phyloP scores from a whole-genome alignment of 805 yeast species.

The Lachancea mirantina region DNA sequence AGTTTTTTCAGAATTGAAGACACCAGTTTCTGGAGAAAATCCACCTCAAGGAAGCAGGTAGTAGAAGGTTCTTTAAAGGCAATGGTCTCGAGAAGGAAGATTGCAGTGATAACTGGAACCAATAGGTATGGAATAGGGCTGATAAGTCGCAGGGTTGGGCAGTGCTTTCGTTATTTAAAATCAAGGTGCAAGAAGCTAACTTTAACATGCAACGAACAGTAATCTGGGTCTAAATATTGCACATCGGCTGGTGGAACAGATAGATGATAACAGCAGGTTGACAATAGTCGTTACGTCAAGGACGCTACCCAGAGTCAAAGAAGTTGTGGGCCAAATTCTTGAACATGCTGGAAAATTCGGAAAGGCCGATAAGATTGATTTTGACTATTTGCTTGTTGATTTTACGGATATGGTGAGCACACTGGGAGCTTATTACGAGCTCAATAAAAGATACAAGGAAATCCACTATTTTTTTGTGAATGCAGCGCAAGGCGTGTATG shows the following conservation, averaged over 20 bases:
- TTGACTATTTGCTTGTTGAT: constrained; percentile 85
- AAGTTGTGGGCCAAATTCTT: constrained; percentile 56
- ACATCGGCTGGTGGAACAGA: constrained; percentile 59
- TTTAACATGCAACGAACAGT: constrained; percentile 32
- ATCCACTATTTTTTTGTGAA: constrained; percentile 78
- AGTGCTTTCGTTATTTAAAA: too few species aligned
- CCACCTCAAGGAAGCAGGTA: too few species aligned
- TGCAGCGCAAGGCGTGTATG: constrained; percentile 84
- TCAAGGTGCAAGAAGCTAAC: not conserved
- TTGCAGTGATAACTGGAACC: constrained; percentile 43
- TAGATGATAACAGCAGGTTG: constrained; percentile 47
- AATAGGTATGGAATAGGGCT: constrained; percentile 34
- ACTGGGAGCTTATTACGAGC: constrained; percentile 63
- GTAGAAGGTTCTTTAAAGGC: not conserved
- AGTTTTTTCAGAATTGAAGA: too few species aligned
- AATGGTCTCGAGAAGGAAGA: constrained; percentile 22
- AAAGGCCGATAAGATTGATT: constrained; percentile 61
- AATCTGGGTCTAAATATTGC: constrained; percentile 86
- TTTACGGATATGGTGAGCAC: constrained; percentile 85
- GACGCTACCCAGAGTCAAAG: constrained; percentile 76
- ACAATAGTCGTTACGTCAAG: constrained; percentile 87
- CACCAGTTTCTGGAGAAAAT: too few species aligned
- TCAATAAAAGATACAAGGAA: constrained; percentile 53
- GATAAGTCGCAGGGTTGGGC: too few species aligned
- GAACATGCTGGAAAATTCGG: constrained; percentile 33